Evolutionary conservation across 352 stramenopile genomes (phyloP).

Genomic region (Phytopythium aichiense): DNA sequence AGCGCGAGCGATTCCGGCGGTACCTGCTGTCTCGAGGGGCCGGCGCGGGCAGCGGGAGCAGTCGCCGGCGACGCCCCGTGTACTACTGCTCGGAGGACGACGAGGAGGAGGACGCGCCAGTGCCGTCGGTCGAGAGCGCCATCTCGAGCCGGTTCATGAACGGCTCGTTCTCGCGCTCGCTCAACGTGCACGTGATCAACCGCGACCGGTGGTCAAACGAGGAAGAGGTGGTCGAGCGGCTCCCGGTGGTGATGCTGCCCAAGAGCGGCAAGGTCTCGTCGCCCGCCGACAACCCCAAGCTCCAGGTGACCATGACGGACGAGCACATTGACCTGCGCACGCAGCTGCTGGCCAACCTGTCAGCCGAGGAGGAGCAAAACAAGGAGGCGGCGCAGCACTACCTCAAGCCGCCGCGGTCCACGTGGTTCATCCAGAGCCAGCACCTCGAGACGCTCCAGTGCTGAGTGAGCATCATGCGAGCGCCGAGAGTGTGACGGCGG

Average conservation of each 20-base stretch:
- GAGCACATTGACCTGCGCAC: slow-evolving; percentile 65
- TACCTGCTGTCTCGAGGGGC: slow-evolving; percentile 44
- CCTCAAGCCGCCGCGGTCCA: slow-evolving; percentile 71
- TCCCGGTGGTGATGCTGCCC: slow-evolving; percentile 70
- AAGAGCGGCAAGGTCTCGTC: slow-evolving; percentile 61
- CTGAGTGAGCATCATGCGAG: slow-evolving; percentile 13
- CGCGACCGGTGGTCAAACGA: slow-evolving; percentile 66
- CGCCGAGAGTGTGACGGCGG: background rate
- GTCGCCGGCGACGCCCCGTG: slow-evolving; percentile 34
- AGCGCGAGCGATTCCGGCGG: slow-evolving; percentile 67
- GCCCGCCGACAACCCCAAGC: slow-evolving; percentile 73
- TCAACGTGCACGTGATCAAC: slow-evolving; percentile 75
- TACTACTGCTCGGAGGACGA: slow-evolving; percentile 69
- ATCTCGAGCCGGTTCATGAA: slow-evolving; percentile 84
- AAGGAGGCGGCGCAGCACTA: slow-evolving; percentile 26
- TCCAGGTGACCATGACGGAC: slow-evolving; percentile 61
- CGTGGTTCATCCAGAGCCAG: slow-evolving; percentile 83
- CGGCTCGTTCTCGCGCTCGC: slow-evolving; percentile 58
- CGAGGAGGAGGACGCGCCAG: slow-evolving; percentile 51
- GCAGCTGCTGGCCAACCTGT: slow-evolving; percentile 47
- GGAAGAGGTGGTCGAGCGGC: slow-evolving; percentile 47
- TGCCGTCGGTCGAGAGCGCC: slow-evolving; percentile 66
- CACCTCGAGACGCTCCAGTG: slow-evolving; percentile 63
- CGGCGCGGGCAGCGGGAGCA: slow-evolving; percentile 4
- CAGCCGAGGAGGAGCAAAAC: slow-evolving; percentile 24